These are phyloP conservation scores for Aspergillus sparsus DNA, from an alignment of 495 filamentous ascomycete genomes.

Conservation along the genomic window DNA sequence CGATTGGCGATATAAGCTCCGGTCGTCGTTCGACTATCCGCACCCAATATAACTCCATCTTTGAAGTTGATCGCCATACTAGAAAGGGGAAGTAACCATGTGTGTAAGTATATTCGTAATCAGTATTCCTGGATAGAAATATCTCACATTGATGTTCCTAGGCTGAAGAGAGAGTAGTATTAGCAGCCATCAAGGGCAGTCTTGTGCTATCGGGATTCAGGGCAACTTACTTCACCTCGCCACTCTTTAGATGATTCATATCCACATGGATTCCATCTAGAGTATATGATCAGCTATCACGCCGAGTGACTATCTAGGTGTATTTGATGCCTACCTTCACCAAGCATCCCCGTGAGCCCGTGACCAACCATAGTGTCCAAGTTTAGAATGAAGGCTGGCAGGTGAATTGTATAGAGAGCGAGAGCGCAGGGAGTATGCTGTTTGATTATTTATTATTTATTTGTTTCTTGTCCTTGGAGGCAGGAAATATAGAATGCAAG, in stretches of 20 bases:
- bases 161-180: slow-evolving; percentile 48
- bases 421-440: slow-evolving; percentile 8
- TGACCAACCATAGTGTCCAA: slow-evolving; percentile 42
- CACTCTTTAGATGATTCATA: slow-evolving; percentile 92
- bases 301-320: slow-evolving; percentile 5
- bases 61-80: slow-evolving; percentile 89
- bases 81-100: background rate
- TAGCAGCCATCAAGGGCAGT: slow-evolving; percentile 8
- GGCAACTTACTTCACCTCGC: slow-evolving; percentile 79
- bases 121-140: background rate
- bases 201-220: background rate
- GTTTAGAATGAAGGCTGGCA: slow-evolving; percentile 1
- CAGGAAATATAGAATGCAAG: background rate
- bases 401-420: background rate
- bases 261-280: slow-evolving; percentile 98
- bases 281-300: slow-evolving; percentile 28
- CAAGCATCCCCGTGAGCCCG: slow-evolving; percentile 67
- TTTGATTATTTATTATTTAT: background rate
- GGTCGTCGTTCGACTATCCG: slow-evolving; percentile 97
- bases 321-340: slow-evolving; percentile 60
- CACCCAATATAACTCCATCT: slow-evolving; percentile 93
- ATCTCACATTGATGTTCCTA: slow-evolving; percentile 96
- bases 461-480: background rate
- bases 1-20: slow-evolving; percentile 98
- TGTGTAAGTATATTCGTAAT: slow-evolving; percentile 11